These are phyloP conservation scores for Neltuma alba DNA, from an alignment of 306 rosid genomes.

Conservation along the genomic window DNA sequence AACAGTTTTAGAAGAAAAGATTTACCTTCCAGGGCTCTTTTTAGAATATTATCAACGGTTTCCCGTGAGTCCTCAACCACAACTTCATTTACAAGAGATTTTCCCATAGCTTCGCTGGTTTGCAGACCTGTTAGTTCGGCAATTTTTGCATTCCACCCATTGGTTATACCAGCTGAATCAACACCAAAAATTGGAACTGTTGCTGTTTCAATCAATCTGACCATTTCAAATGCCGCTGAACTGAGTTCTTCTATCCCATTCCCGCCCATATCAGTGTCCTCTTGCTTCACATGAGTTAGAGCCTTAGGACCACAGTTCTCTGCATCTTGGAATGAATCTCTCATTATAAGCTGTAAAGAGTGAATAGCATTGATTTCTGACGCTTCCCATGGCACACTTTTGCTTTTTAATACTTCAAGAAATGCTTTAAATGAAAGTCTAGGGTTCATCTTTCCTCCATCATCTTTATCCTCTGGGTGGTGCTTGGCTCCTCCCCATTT, in stretches of 20 bases:
- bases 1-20: constrained; percentile 1
- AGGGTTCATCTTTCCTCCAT: constrained; percentile 77
- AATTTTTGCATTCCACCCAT: constrained; percentile 85
- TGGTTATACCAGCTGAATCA: constrained; percentile 68
- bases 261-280: constrained; percentile 39
- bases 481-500: constrained; percentile 96
- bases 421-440: constrained; percentile 79
- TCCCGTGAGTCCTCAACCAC: constrained; percentile 58
- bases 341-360: constrained; percentile 77
- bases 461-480: constrained; percentile 74
- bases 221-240: constrained; percentile 85
- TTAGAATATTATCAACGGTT: constrained; percentile 44
- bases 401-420: constrained; percentile 74
- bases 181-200: constrained; percentile 85
- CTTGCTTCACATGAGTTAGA: constrained; percentile 21
- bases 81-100: constrained; percentile 64
- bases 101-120: constrained; percentile 65
- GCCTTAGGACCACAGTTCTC: constrained; percentile 47
- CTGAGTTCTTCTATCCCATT: constrained; percentile 58
- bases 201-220: constrained; percentile 84
- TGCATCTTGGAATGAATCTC: constrained; percentile 60
- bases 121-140: constrained; percentile 68
- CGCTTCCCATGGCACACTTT: constrained; percentile 81
- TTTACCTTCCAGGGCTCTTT: constrained; percentile 73
- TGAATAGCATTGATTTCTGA: constrained; percentile 86